phyloP scores from a whole-genome alignment of 108 stramenopile species.

The Nannochloropsis granulata region DNA sequence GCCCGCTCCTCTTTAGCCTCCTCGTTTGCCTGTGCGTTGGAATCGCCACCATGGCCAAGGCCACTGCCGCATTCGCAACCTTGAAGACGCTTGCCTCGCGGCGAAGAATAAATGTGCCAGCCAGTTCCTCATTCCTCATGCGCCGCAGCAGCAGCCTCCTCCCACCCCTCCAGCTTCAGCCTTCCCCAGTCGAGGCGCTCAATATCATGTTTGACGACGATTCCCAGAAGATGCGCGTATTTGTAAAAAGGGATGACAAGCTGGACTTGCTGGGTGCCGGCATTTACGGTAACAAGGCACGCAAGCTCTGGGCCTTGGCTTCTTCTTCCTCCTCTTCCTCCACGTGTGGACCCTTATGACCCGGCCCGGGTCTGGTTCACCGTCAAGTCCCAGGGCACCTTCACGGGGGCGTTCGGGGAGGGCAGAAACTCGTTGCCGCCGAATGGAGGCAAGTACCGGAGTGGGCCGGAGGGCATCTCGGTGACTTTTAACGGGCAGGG shows the following conservation, averaged over 20 bases:
- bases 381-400: slow-evolving; percentile 19
- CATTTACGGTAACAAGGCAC: slow-evolving; percentile 21
- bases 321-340: background rate
- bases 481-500: slow-evolving; percentile 28
- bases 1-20: no score
- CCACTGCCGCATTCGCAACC: no score
- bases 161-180: background rate
- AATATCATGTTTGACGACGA: background rate
- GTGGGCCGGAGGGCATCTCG: slow-evolving; percentile 25
- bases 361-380: slow-evolving; percentile 1
- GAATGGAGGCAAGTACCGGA: background rate
- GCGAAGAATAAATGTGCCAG: no score
- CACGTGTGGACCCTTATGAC: no score
- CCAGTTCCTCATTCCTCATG: no score
- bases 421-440: background rate
- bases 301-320: slow-evolving; percentile 17
- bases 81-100: no score
- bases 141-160: no score
- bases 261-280: slow-evolving; percentile 16
- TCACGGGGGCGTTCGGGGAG: slow-evolving; percentile 4
- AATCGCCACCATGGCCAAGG: no score
- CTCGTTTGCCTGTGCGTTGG: no score
- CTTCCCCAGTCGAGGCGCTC: background rate
- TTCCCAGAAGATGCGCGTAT: background rate
- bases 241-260: slow-evolving; percentile 32